A percentile compares a stretch with the other conserved stretches of the same genome.
These are phyloP conservation scores for Xeromyces bisporus DNA, from an alignment of 495 filamentous ascomycete genomes.

Conservation along the genomic window DNA sequence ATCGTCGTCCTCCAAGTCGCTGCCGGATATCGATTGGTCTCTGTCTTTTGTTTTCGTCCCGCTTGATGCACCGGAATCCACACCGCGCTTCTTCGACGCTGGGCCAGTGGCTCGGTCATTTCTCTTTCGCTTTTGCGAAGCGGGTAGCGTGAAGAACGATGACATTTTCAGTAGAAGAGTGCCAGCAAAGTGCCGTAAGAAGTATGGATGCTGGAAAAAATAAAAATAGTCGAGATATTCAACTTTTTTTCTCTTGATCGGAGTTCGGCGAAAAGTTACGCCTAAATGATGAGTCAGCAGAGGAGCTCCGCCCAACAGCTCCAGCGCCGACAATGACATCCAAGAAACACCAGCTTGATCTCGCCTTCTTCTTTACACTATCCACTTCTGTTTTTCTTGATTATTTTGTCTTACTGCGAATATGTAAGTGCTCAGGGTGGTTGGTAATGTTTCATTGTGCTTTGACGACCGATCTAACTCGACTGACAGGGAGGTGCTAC, in stretches of 20 bases:
- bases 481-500: slow-evolving; percentile 77
- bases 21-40: slow-evolving; percentile 68
- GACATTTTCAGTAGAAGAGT: slow-evolving; percentile 47
- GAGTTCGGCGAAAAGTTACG: slow-evolving; percentile 9
- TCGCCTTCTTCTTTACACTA: slow-evolving; percentile 3
- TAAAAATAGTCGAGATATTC: too few species aligned
- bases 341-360: slow-evolving; percentile 6
- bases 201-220: too few species aligned
- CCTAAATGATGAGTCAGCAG: slow-evolving; percentile 23
- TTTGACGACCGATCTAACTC: too few species aligned
- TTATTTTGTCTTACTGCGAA: slow-evolving; percentile 7
- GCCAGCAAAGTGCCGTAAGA: too few species aligned
- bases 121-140: slow-evolving; percentile 64
- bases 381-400: slow-evolving; percentile 3
- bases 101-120: slow-evolving; percentile 31
- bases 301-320: slow-evolving; percentile 22
- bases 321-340: slow-evolving; percentile 25
- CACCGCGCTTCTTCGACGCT: slow-evolving; percentile 39
- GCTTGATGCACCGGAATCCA: slow-evolving; percentile 12
- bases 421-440: slow-evolving; percentile 13
- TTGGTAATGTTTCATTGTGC: slow-evolving; percentile 4
- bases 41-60: slow-evolving; percentile 13
- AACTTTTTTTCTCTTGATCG: slow-evolving; percentile 23
- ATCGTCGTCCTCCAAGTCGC: slow-evolving; percentile 53
- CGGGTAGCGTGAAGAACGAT: slow-evolving; percentile 70